Conservation (phyloP, 2,329 filamentous ascomycete species). For the Fusarium illudens region DNA sequence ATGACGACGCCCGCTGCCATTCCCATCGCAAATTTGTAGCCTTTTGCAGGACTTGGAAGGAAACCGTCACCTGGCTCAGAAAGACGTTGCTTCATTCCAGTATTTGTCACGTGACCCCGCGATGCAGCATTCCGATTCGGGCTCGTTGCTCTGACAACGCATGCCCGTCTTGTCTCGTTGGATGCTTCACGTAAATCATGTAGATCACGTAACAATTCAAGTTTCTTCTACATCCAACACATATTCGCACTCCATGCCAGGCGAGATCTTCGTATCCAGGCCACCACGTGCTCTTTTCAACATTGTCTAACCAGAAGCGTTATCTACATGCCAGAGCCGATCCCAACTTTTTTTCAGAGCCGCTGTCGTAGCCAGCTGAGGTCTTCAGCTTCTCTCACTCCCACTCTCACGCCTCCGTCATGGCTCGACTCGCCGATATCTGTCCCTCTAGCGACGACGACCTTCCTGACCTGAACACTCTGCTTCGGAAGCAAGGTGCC, state of each 20-base stretch:
- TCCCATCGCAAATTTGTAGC: not conserved
- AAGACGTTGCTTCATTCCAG: too few relatives aligned
- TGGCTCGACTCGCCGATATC: constrained; percentile 44
- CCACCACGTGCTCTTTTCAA: constrained; percentile 10
- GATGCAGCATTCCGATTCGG: constrained; percentile 9
- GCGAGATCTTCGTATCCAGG: not conserved
- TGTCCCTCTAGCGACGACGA: constrained; percentile 52
- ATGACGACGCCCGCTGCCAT: not conserved
- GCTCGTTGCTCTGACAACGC: constrained; percentile 30
- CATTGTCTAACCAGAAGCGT: constrained; percentile 14
- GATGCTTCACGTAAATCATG: not conserved
- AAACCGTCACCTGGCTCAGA: not conserved
- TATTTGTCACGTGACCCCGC: constrained; percentile 16
- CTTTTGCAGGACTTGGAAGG: not conserved
- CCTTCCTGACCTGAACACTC: constrained; percentile 50
- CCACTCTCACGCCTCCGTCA: constrained; percentile 14
- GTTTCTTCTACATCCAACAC: not conserved
- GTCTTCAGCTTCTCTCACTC: not conserved
- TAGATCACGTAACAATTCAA: constrained; percentile 19
- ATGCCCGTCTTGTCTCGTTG: not conserved
- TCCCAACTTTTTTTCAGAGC: not conserved
- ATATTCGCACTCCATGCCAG: constrained; percentile 13
- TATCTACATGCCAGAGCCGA: constrained; percentile 12
- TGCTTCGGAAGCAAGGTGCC: constrained; percentile 35
- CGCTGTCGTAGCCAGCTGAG: not conserved